phyloP scores from a whole-genome alignment of 2,329 filamentous ascomycete species.

The Diaporthe vexans region DNA sequence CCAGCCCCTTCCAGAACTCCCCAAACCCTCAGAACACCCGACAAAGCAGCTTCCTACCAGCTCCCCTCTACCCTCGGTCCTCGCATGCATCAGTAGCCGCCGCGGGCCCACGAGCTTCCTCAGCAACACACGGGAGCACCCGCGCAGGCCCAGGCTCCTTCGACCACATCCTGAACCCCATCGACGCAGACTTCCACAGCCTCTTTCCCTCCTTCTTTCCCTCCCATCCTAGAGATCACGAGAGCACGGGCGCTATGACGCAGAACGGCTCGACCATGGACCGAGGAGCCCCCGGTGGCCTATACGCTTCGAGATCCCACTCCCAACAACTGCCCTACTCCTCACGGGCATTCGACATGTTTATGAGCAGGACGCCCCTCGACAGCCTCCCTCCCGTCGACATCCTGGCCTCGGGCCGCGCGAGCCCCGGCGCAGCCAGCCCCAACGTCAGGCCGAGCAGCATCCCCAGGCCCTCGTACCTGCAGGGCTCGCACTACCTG shows the following conservation, averaged over 20 bases:
- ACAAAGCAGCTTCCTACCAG: conserved; percentile 30
- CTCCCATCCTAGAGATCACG: not conserved
- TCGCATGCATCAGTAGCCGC: conserved; percentile 60
- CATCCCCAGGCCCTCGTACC: conserved; percentile 89
- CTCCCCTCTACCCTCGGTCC: conserved; percentile 50
- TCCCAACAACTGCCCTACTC: conserved; percentile 59
- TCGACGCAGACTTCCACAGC: conserved; percentile 51
- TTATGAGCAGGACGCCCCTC: conserved; percentile 50
- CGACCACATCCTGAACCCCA: conserved; percentile 68
- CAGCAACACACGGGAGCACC: conserved; percentile 53
- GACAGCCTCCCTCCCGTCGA: conserved; percentile 47
- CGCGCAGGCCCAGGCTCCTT: conserved; percentile 53
- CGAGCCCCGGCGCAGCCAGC: conserved; percentile 39
- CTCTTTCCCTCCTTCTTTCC: conserved; percentile 6
- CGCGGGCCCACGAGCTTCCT: conserved; percentile 53
- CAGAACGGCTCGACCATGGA: conserved; percentile 49
- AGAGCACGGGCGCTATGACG: conserved; percentile 47
- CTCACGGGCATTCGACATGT: conserved; percentile 68
- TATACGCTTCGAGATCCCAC: conserved; percentile 47
- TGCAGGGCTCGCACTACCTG: conserved; percentile 83
- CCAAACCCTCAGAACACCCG: conserved; percentile 31
- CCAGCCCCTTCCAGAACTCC: conserved; percentile 38
- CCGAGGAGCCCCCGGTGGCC: conserved; percentile 42
- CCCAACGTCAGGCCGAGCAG: conserved; percentile 51
- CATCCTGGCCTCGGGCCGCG: conserved; percentile 38